Conservation (phyloP, 1,284 basidiomycete genomes). For the Ustilago crameri region DNA sequence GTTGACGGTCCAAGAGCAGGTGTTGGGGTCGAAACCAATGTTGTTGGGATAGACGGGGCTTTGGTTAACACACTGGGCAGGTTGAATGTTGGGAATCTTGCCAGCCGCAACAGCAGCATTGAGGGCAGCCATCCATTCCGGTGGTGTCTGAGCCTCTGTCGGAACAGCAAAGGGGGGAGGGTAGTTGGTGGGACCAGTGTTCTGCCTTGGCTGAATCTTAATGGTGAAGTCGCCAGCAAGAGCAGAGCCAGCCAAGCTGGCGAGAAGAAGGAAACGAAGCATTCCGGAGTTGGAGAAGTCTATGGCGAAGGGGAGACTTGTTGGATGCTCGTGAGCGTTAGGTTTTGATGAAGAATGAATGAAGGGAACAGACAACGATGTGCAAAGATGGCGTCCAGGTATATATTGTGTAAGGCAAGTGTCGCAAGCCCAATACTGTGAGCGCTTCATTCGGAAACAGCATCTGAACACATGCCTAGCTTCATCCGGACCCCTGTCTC, state of each 20-base stretch:
- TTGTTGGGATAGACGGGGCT: constrained; percentile 46
- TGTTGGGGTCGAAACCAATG: constrained; percentile 19
- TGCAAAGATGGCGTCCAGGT: no score
- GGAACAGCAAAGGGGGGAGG: constrained; percentile 30
- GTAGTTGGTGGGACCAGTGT: constrained; percentile 10
- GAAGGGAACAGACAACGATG: no score
- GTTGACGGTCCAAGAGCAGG: constrained; percentile 54
- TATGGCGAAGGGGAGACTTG: neutral
- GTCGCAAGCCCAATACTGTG: no score
- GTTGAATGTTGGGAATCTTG: constrained; percentile 54
- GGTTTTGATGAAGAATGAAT: no score
- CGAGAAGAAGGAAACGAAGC: constrained; percentile 29
- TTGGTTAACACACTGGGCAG: constrained; percentile 21
- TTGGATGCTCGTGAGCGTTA: neutral
- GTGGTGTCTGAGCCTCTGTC: constrained; percentile 33
- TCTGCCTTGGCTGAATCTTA: constrained; percentile 36
- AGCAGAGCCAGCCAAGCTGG: constrained; percentile 29
- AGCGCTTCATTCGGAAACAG: no score
- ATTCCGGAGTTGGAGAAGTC: constrained; percentile 3
- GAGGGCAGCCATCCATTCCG: constrained; percentile 50
- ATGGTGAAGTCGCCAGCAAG: constrained; percentile 42
- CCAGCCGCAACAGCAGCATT: constrained; percentile 41
- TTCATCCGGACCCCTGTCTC: no score
- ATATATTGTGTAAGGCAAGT: no score
- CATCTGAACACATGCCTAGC: no score